Conservation (phyloP, 495 filamentous ascomycete species). For the Symbiotaphrina buchneri region DNA sequence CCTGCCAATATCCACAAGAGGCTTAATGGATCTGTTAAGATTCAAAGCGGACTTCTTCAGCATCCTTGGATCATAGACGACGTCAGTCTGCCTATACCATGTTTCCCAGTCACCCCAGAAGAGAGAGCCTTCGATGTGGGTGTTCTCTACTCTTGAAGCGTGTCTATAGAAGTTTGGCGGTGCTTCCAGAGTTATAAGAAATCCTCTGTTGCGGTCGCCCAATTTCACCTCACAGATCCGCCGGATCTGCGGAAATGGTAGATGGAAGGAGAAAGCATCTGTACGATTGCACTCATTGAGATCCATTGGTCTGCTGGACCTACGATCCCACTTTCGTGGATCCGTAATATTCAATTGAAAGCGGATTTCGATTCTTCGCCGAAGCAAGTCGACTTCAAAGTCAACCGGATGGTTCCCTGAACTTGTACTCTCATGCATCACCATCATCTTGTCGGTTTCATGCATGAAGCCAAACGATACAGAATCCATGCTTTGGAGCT, state of each 20-base stretch:
- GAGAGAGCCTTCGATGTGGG: slow-evolving; percentile 14
- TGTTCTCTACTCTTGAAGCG: slow-evolving; percentile 15
- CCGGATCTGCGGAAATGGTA: slow-evolving; percentile 41
- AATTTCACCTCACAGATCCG: slow-evolving; percentile 24
- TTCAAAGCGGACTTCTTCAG: slow-evolving; percentile 21
- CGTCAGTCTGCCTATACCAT: slow-evolving; percentile 58
- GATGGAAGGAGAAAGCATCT: slow-evolving; percentile 25
- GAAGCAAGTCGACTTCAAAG: slow-evolving; percentile 21
- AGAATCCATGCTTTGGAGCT: no score
- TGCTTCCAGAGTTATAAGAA: slow-evolving; percentile 36
- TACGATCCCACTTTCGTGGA: slow-evolving; percentile 8
- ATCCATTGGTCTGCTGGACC: slow-evolving; percentile 3
- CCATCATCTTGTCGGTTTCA: slow-evolving; percentile 21
- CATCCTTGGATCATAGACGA: slow-evolving; percentile 25
- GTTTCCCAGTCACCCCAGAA: slow-evolving; percentile 42
- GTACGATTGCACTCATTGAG: slow-evolving; percentile 4
- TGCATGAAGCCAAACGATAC: slow-evolving; percentile 36
- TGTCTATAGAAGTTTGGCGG: slow-evolving; percentile 45
- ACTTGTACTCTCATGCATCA: slow-evolving; percentile 14
- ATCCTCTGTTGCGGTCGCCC: slow-evolving; percentile 11
- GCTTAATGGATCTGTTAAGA: slow-evolving; percentile 27
- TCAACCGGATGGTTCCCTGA: slow-evolving; percentile 4
- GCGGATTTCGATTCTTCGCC: slow-evolving; percentile 17
- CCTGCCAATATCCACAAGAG: slow-evolving; percentile 59
- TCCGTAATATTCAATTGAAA: slow-evolving; percentile 19